Conservation (phyloP, 2,329 filamentous ascomycete genomes). For the Leptodontidium sp. region DNA sequence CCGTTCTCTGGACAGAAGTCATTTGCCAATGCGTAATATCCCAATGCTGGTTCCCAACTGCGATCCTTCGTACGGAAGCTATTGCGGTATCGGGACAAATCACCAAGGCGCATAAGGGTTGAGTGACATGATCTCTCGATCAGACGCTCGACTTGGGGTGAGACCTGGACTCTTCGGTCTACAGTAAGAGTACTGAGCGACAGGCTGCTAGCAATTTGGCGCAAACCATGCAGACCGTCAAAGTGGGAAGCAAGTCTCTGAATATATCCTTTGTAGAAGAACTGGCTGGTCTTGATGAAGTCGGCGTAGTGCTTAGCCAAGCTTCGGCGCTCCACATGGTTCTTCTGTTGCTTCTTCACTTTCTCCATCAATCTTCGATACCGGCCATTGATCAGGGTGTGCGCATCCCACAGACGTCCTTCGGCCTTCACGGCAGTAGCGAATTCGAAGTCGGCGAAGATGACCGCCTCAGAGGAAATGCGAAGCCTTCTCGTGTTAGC, state of each 20-base stretch:
- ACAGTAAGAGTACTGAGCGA: conserved; percentile 40
- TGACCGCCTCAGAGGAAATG: conserved; percentile 72
- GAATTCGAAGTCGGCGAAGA: conserved; percentile 76
- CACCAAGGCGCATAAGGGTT: conserved; percentile 86
- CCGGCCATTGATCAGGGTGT: conserved; percentile 78
- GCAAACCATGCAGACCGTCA: conserved; percentile 45
- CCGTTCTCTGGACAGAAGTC: conserved; percentile 82
- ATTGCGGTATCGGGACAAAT: conserved; percentile 85
- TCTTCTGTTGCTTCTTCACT: conserved; percentile 54
- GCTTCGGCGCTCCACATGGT: conserved; percentile 71
- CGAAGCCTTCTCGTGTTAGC: conserved; percentile 44
- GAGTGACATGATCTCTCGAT: conserved; percentile 81
- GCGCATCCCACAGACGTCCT: conserved; percentile 77
- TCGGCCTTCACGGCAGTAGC: conserved; percentile 72
- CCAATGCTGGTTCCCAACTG: conserved; percentile 80
- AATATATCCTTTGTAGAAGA: conserved; percentile 88
- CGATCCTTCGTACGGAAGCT: conserved; percentile 74
- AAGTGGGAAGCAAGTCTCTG: conserved; percentile 74
- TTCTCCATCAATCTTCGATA: conserved; percentile 76
- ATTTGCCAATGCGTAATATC: conserved; percentile 85
- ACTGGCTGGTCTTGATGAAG: conserved; percentile 87
- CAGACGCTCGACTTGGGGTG: conserved; percentile 46
- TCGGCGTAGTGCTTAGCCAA: conserved; percentile 81
- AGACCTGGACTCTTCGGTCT: conserved; percentile 38
- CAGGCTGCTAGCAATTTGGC: conserved; percentile 45